These are phyloP conservation scores for Micractinium sp. DNA, from an alignment of 139 green algal species.

Conservation along the genomic window DNA sequence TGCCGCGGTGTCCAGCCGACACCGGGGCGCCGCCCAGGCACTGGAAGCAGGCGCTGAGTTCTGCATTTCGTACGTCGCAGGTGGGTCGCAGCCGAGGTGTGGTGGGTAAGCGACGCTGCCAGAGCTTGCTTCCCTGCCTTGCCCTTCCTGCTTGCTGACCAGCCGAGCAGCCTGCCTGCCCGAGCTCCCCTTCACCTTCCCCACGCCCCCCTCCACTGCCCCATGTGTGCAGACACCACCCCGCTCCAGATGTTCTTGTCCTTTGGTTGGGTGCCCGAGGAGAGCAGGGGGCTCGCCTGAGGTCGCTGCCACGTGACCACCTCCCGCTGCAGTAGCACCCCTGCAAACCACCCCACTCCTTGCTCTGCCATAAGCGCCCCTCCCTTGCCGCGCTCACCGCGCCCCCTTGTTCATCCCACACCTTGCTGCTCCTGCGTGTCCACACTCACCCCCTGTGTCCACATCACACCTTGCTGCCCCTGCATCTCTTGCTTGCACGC, in stretches of 20 bases:
- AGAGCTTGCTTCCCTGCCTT: not conserved
- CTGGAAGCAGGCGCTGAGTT: not conserved
- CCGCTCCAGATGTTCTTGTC: conserved; percentile 4
- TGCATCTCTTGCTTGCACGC: too few relatives aligned
- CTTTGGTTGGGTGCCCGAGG: not conserved
- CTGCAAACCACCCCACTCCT: too few relatives aligned
- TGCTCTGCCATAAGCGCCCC: too few relatives aligned
- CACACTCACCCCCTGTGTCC: too few relatives aligned
- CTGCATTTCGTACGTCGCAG: not conserved
- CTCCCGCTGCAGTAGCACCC: not conserved
- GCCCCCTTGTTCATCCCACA: not conserved
- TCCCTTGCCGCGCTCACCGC: too few relatives aligned
- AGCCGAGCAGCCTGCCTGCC: too few relatives aligned
- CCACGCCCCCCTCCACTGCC: not conserved
- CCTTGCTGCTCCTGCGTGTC: too few relatives aligned
- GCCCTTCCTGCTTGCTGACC: not conserved
- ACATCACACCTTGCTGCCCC: too few relatives aligned
- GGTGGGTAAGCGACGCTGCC: too few relatives aligned
- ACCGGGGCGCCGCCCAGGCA: not conserved
- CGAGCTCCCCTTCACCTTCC: not conserved
- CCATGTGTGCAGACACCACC: not conserved
- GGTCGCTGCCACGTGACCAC: too few relatives aligned
- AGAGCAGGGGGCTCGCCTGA: not conserved
- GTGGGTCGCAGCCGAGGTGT: not conserved
- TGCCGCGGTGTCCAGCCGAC: not conserved